These are phyloP conservation scores for Trametes hirsuta DNA, from an alignment of 1,284 basidiomycete genomes.

Conservation along the genomic window DNA sequence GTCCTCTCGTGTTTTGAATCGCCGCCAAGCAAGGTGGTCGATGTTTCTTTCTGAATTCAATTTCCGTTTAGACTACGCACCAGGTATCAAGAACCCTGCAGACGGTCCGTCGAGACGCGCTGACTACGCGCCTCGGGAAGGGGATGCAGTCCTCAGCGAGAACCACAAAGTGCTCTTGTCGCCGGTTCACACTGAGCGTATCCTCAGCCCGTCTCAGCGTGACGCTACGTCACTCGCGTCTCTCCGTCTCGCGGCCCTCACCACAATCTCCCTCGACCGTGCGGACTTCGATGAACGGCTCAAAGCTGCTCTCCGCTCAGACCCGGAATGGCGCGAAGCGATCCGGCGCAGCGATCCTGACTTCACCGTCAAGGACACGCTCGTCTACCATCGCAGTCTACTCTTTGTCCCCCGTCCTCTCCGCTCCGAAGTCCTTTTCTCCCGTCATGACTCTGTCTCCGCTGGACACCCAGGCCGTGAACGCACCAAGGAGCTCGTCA, in stretches of 20 bases:
- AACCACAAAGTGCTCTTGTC: conserved; percentile 23
- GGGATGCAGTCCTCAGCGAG: conserved; percentile 23
- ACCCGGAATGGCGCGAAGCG: conserved; percentile 3
- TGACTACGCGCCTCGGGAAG: conserved; percentile 40
- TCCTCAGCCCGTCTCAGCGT: neutral
- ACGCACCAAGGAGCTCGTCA: conserved; percentile 22
- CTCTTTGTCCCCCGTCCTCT: conserved; percentile 1
- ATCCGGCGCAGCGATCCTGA: neutral
- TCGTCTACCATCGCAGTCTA: conserved; percentile 5
- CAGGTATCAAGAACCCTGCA: conserved; percentile 29
- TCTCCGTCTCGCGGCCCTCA: conserved; percentile 1
- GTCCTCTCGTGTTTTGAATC: conserved; percentile 36
- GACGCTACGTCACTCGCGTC: neutral
- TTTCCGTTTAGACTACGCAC: conserved; percentile 24
- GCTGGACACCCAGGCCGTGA: conserved; percentile 30
- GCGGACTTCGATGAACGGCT: conserved; percentile 7
- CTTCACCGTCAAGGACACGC: neutral
- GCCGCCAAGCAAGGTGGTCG: conserved; percentile 45
- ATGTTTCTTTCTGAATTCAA: conserved; percentile 44
- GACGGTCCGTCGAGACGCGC: conserved; percentile 36
- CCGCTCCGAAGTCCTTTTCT: conserved; percentile 2
- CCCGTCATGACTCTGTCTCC: conserved; percentile 22
- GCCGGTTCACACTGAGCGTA: conserved; percentile 21
- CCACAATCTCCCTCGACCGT: conserved; percentile 2
- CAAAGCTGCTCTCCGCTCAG: conserved; percentile 5